Base-by-base conservation (phyloP, 2,329 filamentous ascomycete species). In the Ophidiomyces ophidiicola region DNA sequence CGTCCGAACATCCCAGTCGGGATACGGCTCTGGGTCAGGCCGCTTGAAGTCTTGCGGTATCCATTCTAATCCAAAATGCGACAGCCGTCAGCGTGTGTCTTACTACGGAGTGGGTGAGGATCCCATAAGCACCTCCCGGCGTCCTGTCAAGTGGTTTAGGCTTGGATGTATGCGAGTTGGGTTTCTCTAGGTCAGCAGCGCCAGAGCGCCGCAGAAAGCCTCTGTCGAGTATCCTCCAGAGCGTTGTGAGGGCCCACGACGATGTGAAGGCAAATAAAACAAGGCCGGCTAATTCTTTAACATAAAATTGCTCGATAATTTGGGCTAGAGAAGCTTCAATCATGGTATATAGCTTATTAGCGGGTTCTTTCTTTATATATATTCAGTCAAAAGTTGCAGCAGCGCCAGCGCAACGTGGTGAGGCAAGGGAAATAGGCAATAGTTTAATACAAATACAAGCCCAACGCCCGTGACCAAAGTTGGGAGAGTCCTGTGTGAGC, bases 1-100 rank as follows among this genome's bases (percentile, higher is more conserved):
- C n/a, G 63, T 61, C 17, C 71, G 65, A 24, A 86, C 56, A 30
- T 77, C 75, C 80, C 82, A 87, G 54, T 74, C 58, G 0, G 74
- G 72, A 50, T 82, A 84, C 0, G 81, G 74, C 0, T 60, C 38
- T 3, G 78, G 74, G 1, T 61, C 54, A 1, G 80, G 78, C 2
- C 75, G 64, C 43, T 68, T 67, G 64, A 80, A 85, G 37, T 61
- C 48, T 8, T 66, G 68, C 0, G 74, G 70, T 3, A 50, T 58
- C 76, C 77, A 82, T 61, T 69, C 69, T 62, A 35, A 20, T 17
- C 21, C n/a, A 41, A 19, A n/a, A n/a, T n/a, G n/a, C n/a, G n/a
- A n/a, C n/a, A n/a, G n/a, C n/a, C n/a, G n/a, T n/a, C n/a, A n/a
- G n/a, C n/a, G n/a, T n/a, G n/a, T n/a, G n/a, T n/a, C n/a, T n/a